Evolutionary conservation across 495 filamentous ascomycete genomes (phyloP).

Genomic region (Neurospora sp.): DNA sequence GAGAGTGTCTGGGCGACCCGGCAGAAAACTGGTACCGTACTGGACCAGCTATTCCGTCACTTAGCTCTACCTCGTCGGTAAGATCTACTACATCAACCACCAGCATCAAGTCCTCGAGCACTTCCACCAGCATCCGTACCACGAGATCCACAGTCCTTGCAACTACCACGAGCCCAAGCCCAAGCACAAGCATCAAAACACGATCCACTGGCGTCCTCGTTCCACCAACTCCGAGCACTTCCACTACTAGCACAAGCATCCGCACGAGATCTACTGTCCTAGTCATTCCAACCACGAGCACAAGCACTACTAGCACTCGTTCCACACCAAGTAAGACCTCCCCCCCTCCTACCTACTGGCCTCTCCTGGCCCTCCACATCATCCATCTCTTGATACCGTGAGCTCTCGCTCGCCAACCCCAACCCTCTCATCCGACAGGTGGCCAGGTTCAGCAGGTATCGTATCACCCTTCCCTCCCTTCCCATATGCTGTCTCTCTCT

Average conservation of each 20-base stretch:
- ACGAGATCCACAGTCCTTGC: neutral
- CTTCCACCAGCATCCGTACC: neutral
- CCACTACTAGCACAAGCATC: neutral
- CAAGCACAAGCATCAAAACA: neutral
- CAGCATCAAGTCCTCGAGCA: conserved; percentile 3
- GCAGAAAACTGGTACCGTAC: conserved; percentile 59
- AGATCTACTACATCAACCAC: neutral
- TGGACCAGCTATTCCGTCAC: conserved; percentile 6
- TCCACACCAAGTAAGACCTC: neutral
- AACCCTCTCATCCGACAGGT: neutral
- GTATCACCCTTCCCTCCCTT: neutral
- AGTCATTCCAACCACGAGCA: neutral
- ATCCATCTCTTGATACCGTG: neutral
- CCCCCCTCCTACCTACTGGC: neutral
- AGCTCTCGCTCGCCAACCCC: neutral
- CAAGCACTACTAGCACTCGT: neutral
- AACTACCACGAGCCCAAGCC: neutral
- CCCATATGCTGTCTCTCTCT: neutral
- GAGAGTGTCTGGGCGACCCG: conserved; percentile 65
- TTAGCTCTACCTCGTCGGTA: neutral
- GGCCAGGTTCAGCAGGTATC: neutral
- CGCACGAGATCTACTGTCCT: neutral
- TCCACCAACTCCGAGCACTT: neutral
- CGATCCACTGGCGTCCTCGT: neutral
- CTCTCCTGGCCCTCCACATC: neutral